Conservation (phyloP, 2,329 filamentous ascomycete species). For the Pseudogymnoascus destructans region DNA sequence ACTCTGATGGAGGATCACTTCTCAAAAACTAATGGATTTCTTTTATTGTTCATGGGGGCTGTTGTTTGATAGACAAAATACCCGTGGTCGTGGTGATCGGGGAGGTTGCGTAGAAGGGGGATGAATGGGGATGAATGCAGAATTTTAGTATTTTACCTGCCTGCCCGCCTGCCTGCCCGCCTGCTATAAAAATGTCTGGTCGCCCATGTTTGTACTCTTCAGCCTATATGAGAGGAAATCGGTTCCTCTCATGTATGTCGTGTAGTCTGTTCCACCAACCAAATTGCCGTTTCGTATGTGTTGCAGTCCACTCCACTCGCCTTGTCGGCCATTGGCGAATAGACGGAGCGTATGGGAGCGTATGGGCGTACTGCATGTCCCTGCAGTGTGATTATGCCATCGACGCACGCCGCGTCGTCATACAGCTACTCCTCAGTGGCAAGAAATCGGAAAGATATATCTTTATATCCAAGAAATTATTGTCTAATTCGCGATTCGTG, state of each 20-base stretch:
- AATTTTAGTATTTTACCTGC: neutral
- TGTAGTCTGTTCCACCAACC: neutral
- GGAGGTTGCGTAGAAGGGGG: neutral
- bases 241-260: neutral
- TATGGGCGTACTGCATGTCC: neutral
- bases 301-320: neutral
- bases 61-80: slow-evolving; percentile 2
- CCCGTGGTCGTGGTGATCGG: neutral
- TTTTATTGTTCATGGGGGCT: neutral
- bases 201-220: neutral
- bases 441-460: neutral
- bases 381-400: slow-evolving; percentile 8
- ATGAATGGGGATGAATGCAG: neutral
- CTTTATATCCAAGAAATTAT: neutral
- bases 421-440: neutral
- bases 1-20: neutral
- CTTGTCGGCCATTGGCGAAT: neutral
- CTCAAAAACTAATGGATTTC: slow-evolving; percentile 1
- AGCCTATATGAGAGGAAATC: neutral
- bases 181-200: neutral
- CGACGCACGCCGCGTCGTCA: neutral
- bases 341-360: neutral
- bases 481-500: neutral
- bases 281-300: neutral
- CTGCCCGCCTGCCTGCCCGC: neutral